Evolutionary conservation across 805 yeast species (phyloP), one percentile per base, ranked within the genome.

Genomic region (Zygosaccharomyces pseudorouxii): DNA sequence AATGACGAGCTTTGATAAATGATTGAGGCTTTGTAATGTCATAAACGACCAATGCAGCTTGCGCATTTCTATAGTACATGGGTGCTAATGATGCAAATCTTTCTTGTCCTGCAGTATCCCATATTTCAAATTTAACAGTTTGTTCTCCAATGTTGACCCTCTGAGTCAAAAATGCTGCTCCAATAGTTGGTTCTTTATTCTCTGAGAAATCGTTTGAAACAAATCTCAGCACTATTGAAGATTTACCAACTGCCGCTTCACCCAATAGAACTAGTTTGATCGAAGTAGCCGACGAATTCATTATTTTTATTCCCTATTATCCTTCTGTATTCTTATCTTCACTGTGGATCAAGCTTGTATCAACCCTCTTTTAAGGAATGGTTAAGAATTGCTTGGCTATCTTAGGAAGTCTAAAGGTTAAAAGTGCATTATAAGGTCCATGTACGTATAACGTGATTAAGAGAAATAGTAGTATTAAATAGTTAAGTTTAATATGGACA

Each of bases 31-130:
- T 89, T 35, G 98, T 90, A 56, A 92, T 80, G 62, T 92, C 99
- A 66, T 92, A 92, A 8, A 92, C 99, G 11, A 93, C 96, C 53
- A 92, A 73, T 0, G 98, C 98, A 23, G 96, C 95, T 66, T 90
- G 97, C 12, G 99, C 97, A 63, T 93, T 92, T 65, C 99, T 79
- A 72, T 92, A 92, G 70, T 92, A 92, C 93, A 92, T 85, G 25
- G 98, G 98, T 1, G 98, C 97, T 61, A 92, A 77, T 22, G 92
- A 83, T 12, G 97, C 97, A 73, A 92, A 92, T 55, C 99, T 73
- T 68, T 92, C 99, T 73, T 92, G 98, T 18, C 99, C 99, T 2
- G 98, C 98, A 11, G 98, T 90, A 66, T 90, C 98, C 95, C 96
- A 87, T 51, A 87, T 88, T 64, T 87, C 96, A 65, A 88, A 89